Evolutionary conservation across 345 rosid species (phyloP), one percentile per base, ranked within the genome.

Genomic region (Pugionium cornutum): DNA sequence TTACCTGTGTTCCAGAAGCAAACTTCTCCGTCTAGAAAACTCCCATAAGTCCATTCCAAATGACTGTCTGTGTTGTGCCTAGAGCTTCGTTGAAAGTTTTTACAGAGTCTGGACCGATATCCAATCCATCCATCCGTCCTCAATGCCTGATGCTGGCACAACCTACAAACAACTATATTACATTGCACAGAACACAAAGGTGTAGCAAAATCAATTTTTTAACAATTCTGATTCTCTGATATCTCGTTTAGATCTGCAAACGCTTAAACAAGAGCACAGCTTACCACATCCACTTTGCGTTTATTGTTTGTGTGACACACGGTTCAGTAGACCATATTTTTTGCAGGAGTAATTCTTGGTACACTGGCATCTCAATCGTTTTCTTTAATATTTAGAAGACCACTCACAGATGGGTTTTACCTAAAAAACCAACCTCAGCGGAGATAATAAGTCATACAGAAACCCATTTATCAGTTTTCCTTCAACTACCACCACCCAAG

Each of bases 1-100:
- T 37, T 76, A 92, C 98, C 83, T 83, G 92, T 46, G 97, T 92
- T 76, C 97, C 98, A 4, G 64, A 81, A 0, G 95, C 98, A 68
- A 92, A 92, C 78, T 89, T 89, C 2, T 92, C 92, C 5, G 89
- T 84, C 81, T 92, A 97, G 57, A 92, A 89, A 60, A 92, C 97
- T 53, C 97, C 98, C 98, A 89, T 89, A 4, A 95, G 98, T 75
- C 98, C 98, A 69, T 92, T 92, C 98, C 98, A 92, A 40, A 92
- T 92, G 41, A 89, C 54, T 36, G 95, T 86, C 62, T 92, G 78
- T 61, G 97, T 83, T 2, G 84, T 80, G 62, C 84, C 95, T 68
- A 92, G 69, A 66, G 87, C 73, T 69, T 81, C 84, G 37, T 67
- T 75, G 78, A 92, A 92, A 57, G 87, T 80, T 82, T 82, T 79